Conservation (phyloP, 1,284 basidiomycete genomes). For the Ceratorhiza oryzae-sativae region DNA sequence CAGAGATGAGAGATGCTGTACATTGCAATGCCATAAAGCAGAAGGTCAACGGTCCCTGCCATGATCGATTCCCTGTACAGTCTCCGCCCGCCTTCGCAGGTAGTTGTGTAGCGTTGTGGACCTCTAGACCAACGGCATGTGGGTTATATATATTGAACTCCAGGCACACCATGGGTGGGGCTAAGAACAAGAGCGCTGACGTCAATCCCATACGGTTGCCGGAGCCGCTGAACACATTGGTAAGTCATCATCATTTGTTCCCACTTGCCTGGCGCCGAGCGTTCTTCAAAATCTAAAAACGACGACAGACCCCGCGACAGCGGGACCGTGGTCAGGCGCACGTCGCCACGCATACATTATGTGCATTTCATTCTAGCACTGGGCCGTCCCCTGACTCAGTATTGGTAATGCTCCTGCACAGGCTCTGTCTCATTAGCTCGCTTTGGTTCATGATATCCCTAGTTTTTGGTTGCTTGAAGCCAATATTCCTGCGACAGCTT, state of each 20-base stretch:
- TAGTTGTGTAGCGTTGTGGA: neutral
- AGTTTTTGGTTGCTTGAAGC: too few relatives aligned
- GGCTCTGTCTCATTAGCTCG: too few relatives aligned
- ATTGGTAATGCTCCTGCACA: too few relatives aligned
- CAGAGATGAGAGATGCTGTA: neutral
- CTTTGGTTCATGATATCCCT: too few relatives aligned
- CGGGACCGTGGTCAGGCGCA: too few relatives aligned
- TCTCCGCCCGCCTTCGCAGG: neutral
- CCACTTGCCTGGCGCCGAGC: neutral
- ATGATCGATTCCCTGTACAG: neutral
- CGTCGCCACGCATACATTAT: too few relatives aligned
- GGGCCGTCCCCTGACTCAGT: too few relatives aligned
- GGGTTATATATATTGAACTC: conserved; percentile 4
- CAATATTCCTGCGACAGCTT: too few relatives aligned
- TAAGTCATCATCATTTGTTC: neutral
- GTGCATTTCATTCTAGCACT: too few relatives aligned
- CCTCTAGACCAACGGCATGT: neutral
- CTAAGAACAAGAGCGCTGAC: conserved; percentile 9
- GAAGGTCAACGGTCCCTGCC: conserved; percentile 14
- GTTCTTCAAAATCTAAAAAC: neutral
- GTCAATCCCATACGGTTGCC: conserved; percentile 9
- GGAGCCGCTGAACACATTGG: neutral
- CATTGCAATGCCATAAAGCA: conserved; percentile 31
- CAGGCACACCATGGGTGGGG: conserved; percentile 17
- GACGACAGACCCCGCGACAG: too few relatives aligned